Evolutionary conservation across 2,329 filamentous ascomycete genomes (phyloP).

Genomic region (Cytospora piceicola): DNA sequence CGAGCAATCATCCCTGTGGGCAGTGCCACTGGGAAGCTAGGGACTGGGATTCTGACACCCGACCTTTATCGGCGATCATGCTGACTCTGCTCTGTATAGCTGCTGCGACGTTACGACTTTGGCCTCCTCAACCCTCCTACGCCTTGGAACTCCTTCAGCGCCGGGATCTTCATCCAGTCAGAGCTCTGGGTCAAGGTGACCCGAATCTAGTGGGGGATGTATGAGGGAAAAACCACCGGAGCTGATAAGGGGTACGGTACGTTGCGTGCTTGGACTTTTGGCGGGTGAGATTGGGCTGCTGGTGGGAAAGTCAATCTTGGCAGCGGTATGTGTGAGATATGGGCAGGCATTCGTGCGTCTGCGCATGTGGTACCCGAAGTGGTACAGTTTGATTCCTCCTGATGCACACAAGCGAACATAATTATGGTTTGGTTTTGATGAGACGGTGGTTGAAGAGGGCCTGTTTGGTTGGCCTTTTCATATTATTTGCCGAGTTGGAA

Average conservation of each 20-base stretch:
- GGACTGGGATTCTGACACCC: neutral
- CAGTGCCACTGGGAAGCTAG: neutral
- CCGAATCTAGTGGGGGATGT: conserved; percentile 21
- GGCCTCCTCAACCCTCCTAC: conserved; percentile 34
- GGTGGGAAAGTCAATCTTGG: neutral
- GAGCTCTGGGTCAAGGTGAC: conserved; percentile 37
- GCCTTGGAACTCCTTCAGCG: conserved; percentile 35
- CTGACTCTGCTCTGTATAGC: conserved; percentile 19
- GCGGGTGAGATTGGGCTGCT: neutral
- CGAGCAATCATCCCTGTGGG: neutral
- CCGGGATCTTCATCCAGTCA: conserved; percentile 39
- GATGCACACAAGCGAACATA: conserved; percentile 14
- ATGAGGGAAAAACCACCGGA: neutral
- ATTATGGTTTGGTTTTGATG: neutral
- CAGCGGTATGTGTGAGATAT: neutral
- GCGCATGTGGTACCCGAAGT: conserved; percentile 15
- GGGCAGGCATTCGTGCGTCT: conserved; percentile 9
- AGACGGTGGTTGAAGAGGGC: neutral
- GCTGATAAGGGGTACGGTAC: neutral
- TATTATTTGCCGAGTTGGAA: neutral
- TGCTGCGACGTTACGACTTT: conserved; percentile 36
- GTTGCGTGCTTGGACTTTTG: neutral
- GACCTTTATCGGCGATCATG: neutral
- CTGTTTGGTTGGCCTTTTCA: neutral
- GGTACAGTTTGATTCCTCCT: neutral